These are phyloP conservation scores for Solanum chmielewskii DNA, from an alignment of 257 asterid species.

Conservation along the genomic window DNA sequence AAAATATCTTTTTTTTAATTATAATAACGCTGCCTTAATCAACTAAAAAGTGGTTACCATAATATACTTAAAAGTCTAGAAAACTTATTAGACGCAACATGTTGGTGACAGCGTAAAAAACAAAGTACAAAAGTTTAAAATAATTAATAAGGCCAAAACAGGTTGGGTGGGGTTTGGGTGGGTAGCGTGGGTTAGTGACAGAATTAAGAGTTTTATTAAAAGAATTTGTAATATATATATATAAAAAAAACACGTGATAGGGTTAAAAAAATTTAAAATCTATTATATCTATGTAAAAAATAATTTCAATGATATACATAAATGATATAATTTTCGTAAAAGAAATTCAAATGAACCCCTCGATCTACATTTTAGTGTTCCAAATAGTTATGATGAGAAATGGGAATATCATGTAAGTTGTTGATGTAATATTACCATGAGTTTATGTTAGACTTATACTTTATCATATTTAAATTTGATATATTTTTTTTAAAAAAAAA, in stretches of 20 bases:
- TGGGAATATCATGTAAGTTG: not conserved
- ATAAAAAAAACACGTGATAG: no score
- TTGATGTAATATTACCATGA: not conserved
- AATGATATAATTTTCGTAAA: not conserved
- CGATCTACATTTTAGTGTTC: not conserved
- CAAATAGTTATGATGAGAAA: not conserved
- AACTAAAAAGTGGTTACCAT: not conserved
- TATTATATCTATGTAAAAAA: no score
- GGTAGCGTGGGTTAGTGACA: not conserved
- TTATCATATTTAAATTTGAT: no score
- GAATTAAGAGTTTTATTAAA: no score
- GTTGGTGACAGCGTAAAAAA: not conserved
- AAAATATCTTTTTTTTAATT: no score
- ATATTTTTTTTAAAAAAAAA: no score
- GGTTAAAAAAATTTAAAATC: rapidly evolving
- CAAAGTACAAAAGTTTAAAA: not conserved
- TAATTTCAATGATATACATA: no score
- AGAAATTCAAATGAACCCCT: not conserved
- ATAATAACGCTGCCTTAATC: not conserved
- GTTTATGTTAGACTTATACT: not conserved
- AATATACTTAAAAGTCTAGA: not conserved
- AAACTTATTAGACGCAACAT: not conserved
- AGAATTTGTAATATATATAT: no score
- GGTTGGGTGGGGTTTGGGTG: not conserved
- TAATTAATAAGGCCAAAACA: not conserved